Base-by-base conservation (phyloP, 148 eudicot species). In the Rhododendron vialii region DNA sequence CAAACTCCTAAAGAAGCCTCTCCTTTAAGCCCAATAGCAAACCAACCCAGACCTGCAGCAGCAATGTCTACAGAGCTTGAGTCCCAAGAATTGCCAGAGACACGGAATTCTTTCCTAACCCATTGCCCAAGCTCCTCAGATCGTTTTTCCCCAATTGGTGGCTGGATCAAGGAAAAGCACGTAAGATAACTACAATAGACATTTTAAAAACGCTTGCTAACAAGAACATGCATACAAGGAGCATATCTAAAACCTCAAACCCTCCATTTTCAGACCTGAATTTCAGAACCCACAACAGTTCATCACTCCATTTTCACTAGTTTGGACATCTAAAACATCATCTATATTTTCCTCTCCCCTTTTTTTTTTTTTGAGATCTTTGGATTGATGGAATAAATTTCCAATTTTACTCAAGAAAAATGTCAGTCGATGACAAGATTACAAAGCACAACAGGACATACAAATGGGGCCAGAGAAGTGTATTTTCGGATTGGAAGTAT, bases 31-130 rank as follows among this genome's bases (percentile, higher is more conserved):
- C 93, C 98, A 82, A 97, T 90, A 83, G 96, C 95, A 97, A 95
- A 94, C 99, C 99, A 97, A 84, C 99, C 99, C 73, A 97, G 89
- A 84, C 99, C 99, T 78, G 95, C 91, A 83, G 90, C 93, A 35
- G 95, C 98, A 77, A 97, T 85, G 84, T 97, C 99, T 36, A 88
- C 92, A 77, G 90, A 92, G 83, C 96, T 97, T 22, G 94, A 88
- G 73, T 94, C 95, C 98, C 99, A 95, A 81, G 80, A 87, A 82
- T 89, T 88, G 78, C 99, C 99, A 85, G 18, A 86, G 22, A 95
- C 88, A 24, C 59, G 90, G 82, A 91, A 89, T 88, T 95, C 95
- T 89, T 85, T 92, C 85, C 87, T 92, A 65, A 87, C 86, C 99
- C 99, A 97, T 75, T 82, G 85, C 53, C 98, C 99, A 28, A 97